Base-by-base conservation (phyloP, 1,284 basidiomycete species). In the Anthracocystis walkeri region DNA sequence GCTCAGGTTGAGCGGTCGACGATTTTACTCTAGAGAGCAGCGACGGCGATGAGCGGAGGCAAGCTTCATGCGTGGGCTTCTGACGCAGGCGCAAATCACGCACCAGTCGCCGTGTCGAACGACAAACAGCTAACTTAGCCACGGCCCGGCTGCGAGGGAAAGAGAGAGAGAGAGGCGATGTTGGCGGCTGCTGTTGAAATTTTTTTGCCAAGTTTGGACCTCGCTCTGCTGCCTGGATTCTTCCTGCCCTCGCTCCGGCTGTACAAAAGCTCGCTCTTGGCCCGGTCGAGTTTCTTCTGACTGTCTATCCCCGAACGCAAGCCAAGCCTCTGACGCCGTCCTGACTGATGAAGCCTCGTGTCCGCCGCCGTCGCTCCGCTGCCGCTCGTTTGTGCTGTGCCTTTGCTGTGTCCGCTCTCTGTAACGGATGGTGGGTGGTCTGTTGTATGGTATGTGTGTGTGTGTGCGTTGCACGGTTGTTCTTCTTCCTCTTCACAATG, bases 11-110 rank as follows among this genome's bases (percentile, higher is more conserved):
- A 11, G 20, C 41, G 4, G 25, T 41, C 11, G 16, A n/a, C 40
- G 18, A 20, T 18, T n/a, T n/a, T 18, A 6, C 21, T 20, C 25
- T 27, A 29, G 46, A 27, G 18, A 18, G 25, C 20, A 44, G 29
- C 44, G 50, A 51, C 48, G 54, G 49, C 61, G 54, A 51, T 51
- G 54, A 55, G 51, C 53, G 64, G 58, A 18, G 42, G 31, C 51
- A 55, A 31, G 41, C n/a, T 11, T 42, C n/a, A 10, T 21, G 41
- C 41, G 41, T 42, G 41, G 35, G 35, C 35, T 38, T 38, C 12
- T 38, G 12, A 16, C 14, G 35, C 35, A 38, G 35, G 35, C 35
- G 35, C 12, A 38, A 38, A 38, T 14, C 35, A 38, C 48, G 38
- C 14, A 33, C n/a, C 41, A 33, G 40, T 29, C 5, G 52, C 20